Conservation (phyloP, 2,329 filamentous ascomycete genomes). For the Pyrenophora teres region DNA sequence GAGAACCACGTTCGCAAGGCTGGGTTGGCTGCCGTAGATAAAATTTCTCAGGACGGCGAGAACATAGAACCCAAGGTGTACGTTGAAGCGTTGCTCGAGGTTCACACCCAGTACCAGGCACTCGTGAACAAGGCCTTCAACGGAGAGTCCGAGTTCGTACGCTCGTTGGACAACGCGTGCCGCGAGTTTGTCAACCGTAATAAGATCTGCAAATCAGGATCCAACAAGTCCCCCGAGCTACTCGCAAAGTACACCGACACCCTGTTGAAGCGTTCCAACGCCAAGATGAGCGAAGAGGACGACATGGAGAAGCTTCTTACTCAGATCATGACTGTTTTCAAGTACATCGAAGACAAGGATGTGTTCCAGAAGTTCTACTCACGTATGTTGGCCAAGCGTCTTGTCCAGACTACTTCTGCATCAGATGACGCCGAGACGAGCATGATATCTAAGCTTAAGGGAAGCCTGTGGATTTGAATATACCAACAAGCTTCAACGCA, state of each 20-base stretch:
- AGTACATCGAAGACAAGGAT: conserved; percentile 99
- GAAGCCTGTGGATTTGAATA: conserved; percentile 99
- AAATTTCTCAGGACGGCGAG: conserved; percentile 85
- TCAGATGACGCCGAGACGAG: conserved; percentile 97
- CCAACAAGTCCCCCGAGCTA: conserved; percentile 91
- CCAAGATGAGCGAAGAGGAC: conserved; percentile 88
- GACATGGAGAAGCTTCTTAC: conserved; percentile 87
- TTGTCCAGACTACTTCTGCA: conserved; percentile 93
- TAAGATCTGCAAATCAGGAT: conserved; percentile 90
- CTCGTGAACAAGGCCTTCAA: conserved; percentile 92
- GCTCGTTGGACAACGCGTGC: conserved; percentile 95
- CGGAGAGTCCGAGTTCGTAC: conserved; percentile 94
- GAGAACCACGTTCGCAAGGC: conserved; percentile 92
- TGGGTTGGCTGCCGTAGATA: conserved; percentile 84
- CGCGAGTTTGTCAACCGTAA: conserved; percentile 98
- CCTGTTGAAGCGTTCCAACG: conserved; percentile 82
- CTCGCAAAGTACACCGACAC: conserved; percentile 95
- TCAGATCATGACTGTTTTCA: conserved; percentile 99
- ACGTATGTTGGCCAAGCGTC: conserved; percentile 88
- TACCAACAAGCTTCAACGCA: conserved; percentile 98
- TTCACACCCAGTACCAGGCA: conserved; percentile 89
- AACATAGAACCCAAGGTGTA: conserved; percentile 95
- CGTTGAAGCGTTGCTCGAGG: conserved; percentile 90
- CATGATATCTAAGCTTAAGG: conserved; percentile 99
- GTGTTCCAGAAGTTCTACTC: conserved; percentile 99